Percentiles rank a stretch among this genome's conserved stretches.
phyloP scores from a whole-genome alignment of 164 flowering plant genomes.

The Tinospora cordifolia region DNA sequence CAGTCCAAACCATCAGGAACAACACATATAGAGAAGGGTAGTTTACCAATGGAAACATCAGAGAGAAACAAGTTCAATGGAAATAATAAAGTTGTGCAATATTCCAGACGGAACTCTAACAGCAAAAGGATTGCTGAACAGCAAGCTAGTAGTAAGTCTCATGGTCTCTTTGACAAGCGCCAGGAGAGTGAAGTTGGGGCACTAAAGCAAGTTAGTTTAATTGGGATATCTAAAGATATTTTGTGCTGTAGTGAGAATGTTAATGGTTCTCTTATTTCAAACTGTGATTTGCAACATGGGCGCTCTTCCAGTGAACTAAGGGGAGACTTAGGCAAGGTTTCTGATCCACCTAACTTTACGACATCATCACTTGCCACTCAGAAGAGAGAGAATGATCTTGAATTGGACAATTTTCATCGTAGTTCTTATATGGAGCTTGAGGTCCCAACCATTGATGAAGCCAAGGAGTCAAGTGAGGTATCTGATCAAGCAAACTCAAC shows the following conservation, averaged over 20 bases:
- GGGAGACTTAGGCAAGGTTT: background rate
- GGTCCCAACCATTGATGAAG: slow-evolving; percentile 2
- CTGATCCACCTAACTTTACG: background rate
- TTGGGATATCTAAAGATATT: slow-evolving; percentile 10
- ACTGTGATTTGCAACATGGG: slow-evolving; percentile 13
- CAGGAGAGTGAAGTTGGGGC: background rate
- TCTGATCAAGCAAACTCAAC: slow-evolving; percentile 13
- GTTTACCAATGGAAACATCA: slow-evolving; percentile 11
- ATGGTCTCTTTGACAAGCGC: slow-evolving; percentile 12
- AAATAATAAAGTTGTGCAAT: slow-evolving; percentile 36
- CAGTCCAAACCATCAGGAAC: slow-evolving; percentile 17
- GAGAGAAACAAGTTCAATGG: slow-evolving; percentile 17
- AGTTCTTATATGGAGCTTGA: slow-evolving; percentile 14
- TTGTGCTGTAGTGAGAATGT: slow-evolving; percentile 8
- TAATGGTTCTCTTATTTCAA: slow-evolving; percentile 11
- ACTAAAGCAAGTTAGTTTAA: slow-evolving; percentile 14
- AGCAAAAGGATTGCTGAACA: slow-evolving; percentile 15
- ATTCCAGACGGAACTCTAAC: slow-evolving; percentile 44
- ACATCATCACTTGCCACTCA: slow-evolving; percentile 1
- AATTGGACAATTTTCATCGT: background rate
- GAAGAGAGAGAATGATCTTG: slow-evolving; percentile 6
- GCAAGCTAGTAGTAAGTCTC: slow-evolving; percentile 9
- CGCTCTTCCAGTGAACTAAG: slow-evolving; percentile 8
- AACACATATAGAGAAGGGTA: slow-evolving; percentile 21
- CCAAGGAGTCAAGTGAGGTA: slow-evolving; percentile 1